phyloP scores from a whole-genome alignment of 805 yeast species.

The Ogataea glucozyma region DNA sequence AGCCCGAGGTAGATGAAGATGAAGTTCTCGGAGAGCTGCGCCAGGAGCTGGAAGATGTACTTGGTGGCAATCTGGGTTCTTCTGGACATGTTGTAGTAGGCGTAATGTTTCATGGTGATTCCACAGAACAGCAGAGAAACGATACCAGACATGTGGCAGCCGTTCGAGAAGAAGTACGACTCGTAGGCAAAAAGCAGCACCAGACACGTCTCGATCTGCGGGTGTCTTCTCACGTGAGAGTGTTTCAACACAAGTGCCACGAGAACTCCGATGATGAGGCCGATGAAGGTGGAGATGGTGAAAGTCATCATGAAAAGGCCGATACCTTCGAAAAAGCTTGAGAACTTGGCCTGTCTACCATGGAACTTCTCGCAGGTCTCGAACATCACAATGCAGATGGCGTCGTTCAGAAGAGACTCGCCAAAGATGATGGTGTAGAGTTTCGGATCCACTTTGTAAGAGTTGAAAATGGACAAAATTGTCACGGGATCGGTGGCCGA shows the following conservation, averaged over 20 bases:
- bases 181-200: conserved; percentile 91
- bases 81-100: conserved; percentile 95
- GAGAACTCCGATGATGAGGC: conserved; percentile 81
- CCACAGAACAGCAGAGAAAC: conserved; percentile 95
- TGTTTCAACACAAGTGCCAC: conserved; percentile 91
- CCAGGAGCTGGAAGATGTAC: conserved; percentile 89
- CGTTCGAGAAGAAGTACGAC: conserved; percentile 95
- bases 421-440: conserved; percentile 96
- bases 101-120: conserved; percentile 94
- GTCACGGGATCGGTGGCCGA: conserved; percentile 99
- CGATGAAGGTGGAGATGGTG: conserved; percentile 86
- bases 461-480: conserved; percentile 90
- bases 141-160: conserved; percentile 99
- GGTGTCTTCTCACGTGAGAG: conserved; percentile 88
- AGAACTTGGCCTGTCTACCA: conserved; percentile 73
- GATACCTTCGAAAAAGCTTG: conserved; percentile 88
- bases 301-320: conserved; percentile 93
- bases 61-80: conserved; percentile 96
- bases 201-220: conserved; percentile 95
- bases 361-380: conserved; percentile 97
- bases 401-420: conserved; percentile 92
- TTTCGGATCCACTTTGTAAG: conserved; percentile 97
- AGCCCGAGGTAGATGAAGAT: conserved; percentile 93
- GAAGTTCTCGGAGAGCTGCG: conserved; percentile 94
- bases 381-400: conserved; percentile 97